Evolutionary conservation across 768 basidiomycete genomes (phyloP).

Genomic region (Mycena galopus): DNA sequence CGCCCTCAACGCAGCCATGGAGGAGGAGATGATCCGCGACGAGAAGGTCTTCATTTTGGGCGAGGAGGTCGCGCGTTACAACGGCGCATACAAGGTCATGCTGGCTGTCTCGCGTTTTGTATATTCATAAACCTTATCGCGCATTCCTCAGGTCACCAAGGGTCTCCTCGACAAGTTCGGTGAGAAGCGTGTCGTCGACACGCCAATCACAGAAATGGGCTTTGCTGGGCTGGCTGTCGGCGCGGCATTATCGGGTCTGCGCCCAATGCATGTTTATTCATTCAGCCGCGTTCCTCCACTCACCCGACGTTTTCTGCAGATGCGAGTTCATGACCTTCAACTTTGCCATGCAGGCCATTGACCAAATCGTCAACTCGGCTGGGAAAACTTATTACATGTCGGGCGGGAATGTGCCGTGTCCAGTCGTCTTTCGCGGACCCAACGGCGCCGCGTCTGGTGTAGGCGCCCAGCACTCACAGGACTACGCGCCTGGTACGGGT

Average conservation of each 20-base stretch:
- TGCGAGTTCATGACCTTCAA: conserved; percentile 99
- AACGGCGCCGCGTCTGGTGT: conserved; percentile 99
- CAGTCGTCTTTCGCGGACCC: conserved; percentile 99
- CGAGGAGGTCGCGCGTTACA: conserved; percentile 98
- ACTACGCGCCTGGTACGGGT: conserved; percentile 96
- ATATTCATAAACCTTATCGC: conserved; percentile 3
- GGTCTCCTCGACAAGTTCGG: conserved; percentile 99
- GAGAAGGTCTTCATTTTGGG: conserved; percentile 95
- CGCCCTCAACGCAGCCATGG: conserved; percentile 97
- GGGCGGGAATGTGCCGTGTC: conserved; percentile 97
- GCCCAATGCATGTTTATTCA: conserved; percentile 78
- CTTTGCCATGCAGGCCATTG: conserved; percentile 99
- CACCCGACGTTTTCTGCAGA: conserved; percentile 52
- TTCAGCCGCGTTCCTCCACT: conserved; percentile 29
- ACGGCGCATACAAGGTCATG: conserved; percentile 98
- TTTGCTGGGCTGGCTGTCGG: conserved; percentile 98
- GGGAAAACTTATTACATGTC: conserved; percentile 99
- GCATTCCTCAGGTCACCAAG: conserved; percentile 89
- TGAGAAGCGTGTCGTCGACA: conserved; percentile 98
- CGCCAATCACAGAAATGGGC: conserved; percentile 98
- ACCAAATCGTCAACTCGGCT: conserved; percentile 99
- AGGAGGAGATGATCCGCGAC: conserved; percentile 98
- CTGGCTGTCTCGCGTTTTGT: neutral
- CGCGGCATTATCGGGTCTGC: conserved; percentile 92
- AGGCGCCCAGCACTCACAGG: conserved; percentile 96